phyloP scores from a whole-genome alignment of 768 basidiomycete genomes.

The Mycena leptocephala region DNA sequence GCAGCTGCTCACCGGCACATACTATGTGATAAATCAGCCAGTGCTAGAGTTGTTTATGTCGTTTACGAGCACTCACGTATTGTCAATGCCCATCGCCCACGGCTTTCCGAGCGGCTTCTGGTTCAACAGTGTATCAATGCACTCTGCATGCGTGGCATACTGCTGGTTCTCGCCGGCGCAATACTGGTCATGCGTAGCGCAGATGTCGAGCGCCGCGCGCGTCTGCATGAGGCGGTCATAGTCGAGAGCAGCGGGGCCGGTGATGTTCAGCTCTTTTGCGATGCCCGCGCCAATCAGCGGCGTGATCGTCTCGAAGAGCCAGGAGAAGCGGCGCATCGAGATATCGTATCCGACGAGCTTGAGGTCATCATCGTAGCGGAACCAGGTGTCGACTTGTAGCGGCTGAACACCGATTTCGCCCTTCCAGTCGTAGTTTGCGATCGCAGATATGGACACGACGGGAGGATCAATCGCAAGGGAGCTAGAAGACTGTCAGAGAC shows the following conservation, averaged over 20 bases:
- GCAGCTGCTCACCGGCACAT: neutral
- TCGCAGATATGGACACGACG: neutral
- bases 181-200: neutral
- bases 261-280: neutral
- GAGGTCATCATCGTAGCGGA: slow-evolving; percentile 11
- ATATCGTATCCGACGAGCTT: slow-evolving; percentile 14
- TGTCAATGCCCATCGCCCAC: slow-evolving; percentile 15
- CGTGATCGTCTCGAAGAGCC: slow-evolving; percentile 1
- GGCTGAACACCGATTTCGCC: slow-evolving; percentile 1
- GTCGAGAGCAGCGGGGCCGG: neutral
- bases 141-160: neutral
- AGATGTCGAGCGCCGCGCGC: neutral
- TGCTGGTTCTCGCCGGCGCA: slow-evolving; percentile 4
- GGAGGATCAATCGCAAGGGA: neutral
- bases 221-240: neutral
- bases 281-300: neutral
- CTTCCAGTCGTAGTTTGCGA: slow-evolving; percentile 18
- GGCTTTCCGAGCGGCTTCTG: slow-evolving; percentile 2
- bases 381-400: slow-evolving; percentile 15
- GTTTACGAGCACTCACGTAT: neutral
- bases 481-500: neutral
- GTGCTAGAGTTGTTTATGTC: neutral
- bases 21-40: neutral
- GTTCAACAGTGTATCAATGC: neutral
- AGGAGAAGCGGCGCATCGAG: slow-evolving; percentile 2